Percentiles rank a stretch among this genome's conserved stretches.
These are phyloP conservation scores for Durotheca rogersii DNA, from an alignment of 495 filamentous ascomycete species.

Conservation along the genomic window DNA sequence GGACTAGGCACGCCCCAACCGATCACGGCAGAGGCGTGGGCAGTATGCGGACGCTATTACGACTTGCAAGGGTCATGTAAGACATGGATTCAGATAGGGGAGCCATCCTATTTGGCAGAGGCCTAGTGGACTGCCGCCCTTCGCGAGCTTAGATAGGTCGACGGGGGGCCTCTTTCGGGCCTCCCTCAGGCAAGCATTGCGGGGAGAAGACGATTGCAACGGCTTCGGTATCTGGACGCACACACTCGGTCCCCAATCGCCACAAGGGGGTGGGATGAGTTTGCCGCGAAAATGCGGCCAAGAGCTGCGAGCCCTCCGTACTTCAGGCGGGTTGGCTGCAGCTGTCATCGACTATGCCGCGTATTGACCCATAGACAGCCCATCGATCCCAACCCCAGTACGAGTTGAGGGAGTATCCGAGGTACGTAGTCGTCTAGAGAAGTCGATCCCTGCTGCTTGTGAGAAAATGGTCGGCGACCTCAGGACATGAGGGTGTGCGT, in stretches of 20 bases:
- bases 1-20: slow-evolving; percentile 26
- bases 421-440: slow-evolving; percentile 25
- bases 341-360: slow-evolving; percentile 26
- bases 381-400: slow-evolving; percentile 20
- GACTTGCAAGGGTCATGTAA: slow-evolving; percentile 32
- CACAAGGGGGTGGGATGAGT: slow-evolving; percentile 15
- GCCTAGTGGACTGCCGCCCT: slow-evolving; percentile 21
- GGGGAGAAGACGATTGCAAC: slow-evolving; percentile 32
- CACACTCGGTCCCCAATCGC: slow-evolving; percentile 28
- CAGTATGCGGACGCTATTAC: slow-evolving; percentile 32
- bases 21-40: slow-evolving; percentile 30
- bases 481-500: slow-evolving; percentile 31
- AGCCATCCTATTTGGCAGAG: slow-evolving; percentile 32
- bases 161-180: too few relatives aligned
- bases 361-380: neutral
- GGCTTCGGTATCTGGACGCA: slow-evolving; percentile 33
- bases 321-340: slow-evolving; percentile 29
- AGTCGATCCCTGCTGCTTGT: slow-evolving; percentile 35
- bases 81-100: slow-evolving; percentile 31
- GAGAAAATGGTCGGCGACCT: slow-evolving; percentile 33
- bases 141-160: slow-evolving; percentile 29
- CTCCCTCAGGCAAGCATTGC: slow-evolving; percentile 34
- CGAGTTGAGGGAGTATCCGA: slow-evolving; percentile 30
- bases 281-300: slow-evolving; percentile 33
- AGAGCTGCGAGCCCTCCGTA: slow-evolving; percentile 33